Percentiles rank a stretch among this genome's conserved stretches.
Evolutionary conservation across 768 basidiomycete species (phyloP).

Genomic region (Amanita rubescens): DNA sequence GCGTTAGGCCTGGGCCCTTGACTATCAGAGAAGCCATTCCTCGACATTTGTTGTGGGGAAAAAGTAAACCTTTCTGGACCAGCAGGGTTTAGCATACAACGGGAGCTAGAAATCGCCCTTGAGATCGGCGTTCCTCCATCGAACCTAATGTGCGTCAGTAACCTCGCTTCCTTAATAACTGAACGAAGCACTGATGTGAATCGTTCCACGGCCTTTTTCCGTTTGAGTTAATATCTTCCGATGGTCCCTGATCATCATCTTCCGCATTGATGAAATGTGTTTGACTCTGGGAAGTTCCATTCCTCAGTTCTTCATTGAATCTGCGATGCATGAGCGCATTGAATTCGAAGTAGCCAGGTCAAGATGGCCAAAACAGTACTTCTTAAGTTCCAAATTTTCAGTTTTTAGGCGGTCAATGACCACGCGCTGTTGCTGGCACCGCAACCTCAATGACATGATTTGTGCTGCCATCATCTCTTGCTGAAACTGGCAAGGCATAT

Average conservation of each 20-base stretch:
- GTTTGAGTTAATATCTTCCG: slow-evolving; percentile 41
- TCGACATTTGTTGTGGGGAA: not conserved
- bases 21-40: not conserved
- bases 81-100: not conserved
- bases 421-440: slow-evolving; percentile 47
- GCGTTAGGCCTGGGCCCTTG: not conserved
- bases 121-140: not conserved
- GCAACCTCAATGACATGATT: slow-evolving; percentile 53
- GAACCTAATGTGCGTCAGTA: slow-evolving; percentile 1
- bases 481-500: slow-evolving; percentile 54
- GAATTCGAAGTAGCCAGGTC: slow-evolving; percentile 3
- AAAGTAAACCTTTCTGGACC: not conserved
- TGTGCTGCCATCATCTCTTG: slow-evolving; percentile 67
- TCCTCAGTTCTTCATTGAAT: slow-evolving; percentile 38
- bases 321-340: slow-evolving; percentile 24
- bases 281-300: slow-evolving; percentile 45
- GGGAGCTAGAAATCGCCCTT: not conserved
- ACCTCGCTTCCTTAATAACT: not conserved
- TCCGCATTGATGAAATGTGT: slow-evolving; percentile 20
- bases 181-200: slow-evolving; percentile 4
- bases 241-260: slow-evolving; percentile 22
- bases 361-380: slow-evolving; percentile 28
- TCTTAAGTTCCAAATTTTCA: slow-evolving; percentile 48
- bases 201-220: slow-evolving; percentile 54
- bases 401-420: slow-evolving; percentile 46